A percentile compares a stretch with the other conserved stretches of the same genome.
phyloP scores from a whole-genome alignment of 2,329 filamentous ascomycete genomes.

The Aspergillus novofumigatus region DNA sequence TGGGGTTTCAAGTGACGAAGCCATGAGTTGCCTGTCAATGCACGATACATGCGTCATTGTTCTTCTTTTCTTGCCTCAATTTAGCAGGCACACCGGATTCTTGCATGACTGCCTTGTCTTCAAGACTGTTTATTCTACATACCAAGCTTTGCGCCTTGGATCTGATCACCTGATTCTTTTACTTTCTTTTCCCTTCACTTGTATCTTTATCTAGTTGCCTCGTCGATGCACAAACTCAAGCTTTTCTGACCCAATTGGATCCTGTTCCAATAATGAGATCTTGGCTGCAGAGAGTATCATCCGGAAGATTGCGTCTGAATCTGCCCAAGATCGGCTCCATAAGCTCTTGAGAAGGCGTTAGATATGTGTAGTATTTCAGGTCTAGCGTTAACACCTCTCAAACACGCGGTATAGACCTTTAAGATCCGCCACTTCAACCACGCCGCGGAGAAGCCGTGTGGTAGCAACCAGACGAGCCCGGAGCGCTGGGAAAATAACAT shows the following conservation, averaged over 20 bases:
- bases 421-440: slow-evolving; percentile 84
- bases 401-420: slow-evolving; percentile 94
- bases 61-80: slow-evolving; percentile 4
- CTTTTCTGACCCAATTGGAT: background rate
- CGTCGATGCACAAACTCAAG: background rate
- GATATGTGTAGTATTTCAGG: background rate
- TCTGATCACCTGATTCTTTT: slow-evolving; percentile 2
- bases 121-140: slow-evolving; percentile 11
- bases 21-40: slow-evolving; percentile 1
- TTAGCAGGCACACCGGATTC: background rate
- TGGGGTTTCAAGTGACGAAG: background rate
- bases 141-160: slow-evolving; percentile 16
- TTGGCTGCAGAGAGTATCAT: background rate
- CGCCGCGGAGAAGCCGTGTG: slow-evolving; percentile 66
- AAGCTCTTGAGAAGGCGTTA: background rate
- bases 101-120: background rate
- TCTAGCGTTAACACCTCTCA: slow-evolving; percentile 68
- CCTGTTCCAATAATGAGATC: background rate
- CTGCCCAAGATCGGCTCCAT: background rate
- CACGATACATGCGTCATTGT: background rate
- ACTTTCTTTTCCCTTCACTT: background rate
- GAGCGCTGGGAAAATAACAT: slow-evolving; percentile 86
- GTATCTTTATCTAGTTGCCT: background rate
- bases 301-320: background rate
- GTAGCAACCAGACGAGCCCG: slow-evolving; percentile 80